Base-by-base conservation (phyloP, 768 basidiomycete genomes). In the Phlebiopsis flavidoalba region DNA sequence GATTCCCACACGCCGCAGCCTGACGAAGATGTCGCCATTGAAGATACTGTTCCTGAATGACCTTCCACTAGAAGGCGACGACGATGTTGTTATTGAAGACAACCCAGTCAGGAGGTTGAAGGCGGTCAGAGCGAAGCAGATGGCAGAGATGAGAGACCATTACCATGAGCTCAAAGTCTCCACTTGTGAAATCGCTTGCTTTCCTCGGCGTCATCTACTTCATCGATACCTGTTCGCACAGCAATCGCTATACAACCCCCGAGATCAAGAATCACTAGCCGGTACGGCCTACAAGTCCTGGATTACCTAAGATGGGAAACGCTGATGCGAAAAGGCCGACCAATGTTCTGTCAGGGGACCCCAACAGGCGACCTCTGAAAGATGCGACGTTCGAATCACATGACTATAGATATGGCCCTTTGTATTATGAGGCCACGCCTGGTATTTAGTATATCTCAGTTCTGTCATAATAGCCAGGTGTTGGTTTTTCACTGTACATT, bases 141-240 rank as follows among this genome's bases (percentile, higher is more conserved):
- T 14, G 72, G 5, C 69, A 71, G 3, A n/a, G 68, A 67, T 43
- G 63, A 64, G 63, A 64, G 36, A 64, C 63, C 6, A 60, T 64
- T 36, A 58, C 40, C 22, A 10, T 64, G 26, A 58, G 36, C 22
- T 60, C 59, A 5, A n/a, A n/a, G n/a, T 46, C 63, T 1, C 64
- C 61, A 1, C 36, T 50, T 0, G 53, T 58, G 10, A 66, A 67
- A 58, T 79, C 76, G 3, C 53, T 77, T 5, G 74, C 72, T 4
- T n/a, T 75, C 76, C 2, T 78, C 78, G 10, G 67, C 71, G 0
- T 78, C 77, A 3, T 81, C 80, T 24, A 71, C 73, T 14, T 65
- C 68, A 58, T 58, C 61, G n/a, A 22, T 50, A 6, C 43, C 62
- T 17, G 52, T 57, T 24, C 56, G n/a, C n/a, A n/a, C n/a, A n/a